Evolutionary conservation across 164 flowering plant species (phyloP), one percentile per base, ranked within the genome.

Genomic region (Vitis labrusca): DNA sequence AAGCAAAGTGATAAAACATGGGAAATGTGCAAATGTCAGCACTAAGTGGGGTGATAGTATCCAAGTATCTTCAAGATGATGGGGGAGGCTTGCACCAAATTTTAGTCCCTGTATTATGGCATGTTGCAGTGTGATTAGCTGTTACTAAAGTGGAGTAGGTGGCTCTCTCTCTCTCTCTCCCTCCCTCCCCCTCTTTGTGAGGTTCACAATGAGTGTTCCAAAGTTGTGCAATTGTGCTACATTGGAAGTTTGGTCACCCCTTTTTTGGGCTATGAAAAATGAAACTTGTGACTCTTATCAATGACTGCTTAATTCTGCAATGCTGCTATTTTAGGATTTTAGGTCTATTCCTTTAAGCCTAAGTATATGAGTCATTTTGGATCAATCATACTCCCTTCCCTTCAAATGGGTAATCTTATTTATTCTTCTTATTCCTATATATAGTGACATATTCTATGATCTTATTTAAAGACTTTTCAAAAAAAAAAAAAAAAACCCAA

Each of bases 91-190:
- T 16, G 60, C 30, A 32, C 69, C 61, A 66, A 55, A 32, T 0
- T 52, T 52, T 53, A 7, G 37, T 53, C 63, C 54, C 2, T 56
- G 61, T 37, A 3, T 49, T 48, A 63, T 47, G 59, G 37, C 32
- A 15, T 50, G 57, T 50, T 63, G 27, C 29, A 63, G 16, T 60
- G 19, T 17, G 6, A 61, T 70, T 69, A 69, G 72, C 72, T 69
- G 72, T 69, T 69, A 30, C 30, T 69, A 61, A 60, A 58, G 23
- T 44, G 47, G 61, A 44, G 65, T 62, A 1, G 66, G 60, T 62
- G 72, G 53, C 65, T 59, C 56, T 59, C 71, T 68, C 29, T 37
- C 44, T 5, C 44, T 3, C 44, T 5, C 44, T 37, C 44, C 0
- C 44, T 37, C 44, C 0, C 44, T 37, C 7, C 44, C 44, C 44